Base-by-base conservation (phyloP, 805 yeast species). In the Blastobotrys terrestris region DNA sequence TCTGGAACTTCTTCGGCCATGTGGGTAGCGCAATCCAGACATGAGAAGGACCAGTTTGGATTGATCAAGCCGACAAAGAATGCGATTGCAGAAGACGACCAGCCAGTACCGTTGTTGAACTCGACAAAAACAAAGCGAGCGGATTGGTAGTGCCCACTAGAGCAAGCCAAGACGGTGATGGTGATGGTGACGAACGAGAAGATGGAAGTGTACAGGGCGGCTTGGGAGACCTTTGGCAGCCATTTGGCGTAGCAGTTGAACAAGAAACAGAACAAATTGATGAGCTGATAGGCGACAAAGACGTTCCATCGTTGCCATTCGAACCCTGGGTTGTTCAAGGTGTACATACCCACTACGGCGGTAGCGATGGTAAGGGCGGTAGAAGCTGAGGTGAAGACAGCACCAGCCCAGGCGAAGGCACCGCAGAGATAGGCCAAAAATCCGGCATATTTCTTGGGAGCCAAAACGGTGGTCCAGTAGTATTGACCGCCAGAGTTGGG, bases 21-120 rank as follows among this genome's bases (percentile, higher is more conserved):
- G 60, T 84, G 89, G 2, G 87, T 81, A 2, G 87, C 87, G 53
- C 82, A 79, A 62, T 84, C 90, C 48, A 82, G 72, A 58, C 88
- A 83, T 22, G 81, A 75, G 69, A 82, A 83, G 7, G 84, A 78
- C 86, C 86, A 84, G 52, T 80, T 78, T 3, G 87, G 85, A 63
- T 83, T 83, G 58, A 83, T 77, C 47, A 83, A 67, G n/a, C 89
- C 88, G n/a, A 81, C 79, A 52, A 83, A 75, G 63, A 83, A 80
- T 0, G 86, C 84, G 65, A 82, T 75, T 26, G 78, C 87, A 1
- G 77, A 58, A 2, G 77, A 71, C 7, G 70, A 58, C 85, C 87
- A 82, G 41, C 87, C 87, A 0, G 86, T 80, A 31, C 69, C 74
- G 61, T 80, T 80, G 35, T 73, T 65, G 56, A 80, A 81, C 18